Conservation (phyloP, 1,284 basidiomycete species). For the Cutaneotrichosporon sp. region DNA sequence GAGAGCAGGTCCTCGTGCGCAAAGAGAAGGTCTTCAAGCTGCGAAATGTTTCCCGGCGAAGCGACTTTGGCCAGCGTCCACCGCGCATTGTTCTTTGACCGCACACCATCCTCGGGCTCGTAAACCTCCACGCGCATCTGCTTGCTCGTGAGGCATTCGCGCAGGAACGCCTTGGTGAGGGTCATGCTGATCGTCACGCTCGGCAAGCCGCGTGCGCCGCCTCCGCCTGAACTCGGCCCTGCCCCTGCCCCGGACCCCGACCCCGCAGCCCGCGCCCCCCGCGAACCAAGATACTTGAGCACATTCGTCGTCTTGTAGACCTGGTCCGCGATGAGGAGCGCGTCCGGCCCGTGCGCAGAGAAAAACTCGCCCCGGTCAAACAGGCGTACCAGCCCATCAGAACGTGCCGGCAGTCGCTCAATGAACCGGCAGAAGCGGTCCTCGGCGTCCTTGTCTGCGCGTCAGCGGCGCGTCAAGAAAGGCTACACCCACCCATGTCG, state of each 20-base stretch:
- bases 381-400: conserved; percentile 63
- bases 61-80: conserved; percentile 78
- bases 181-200: conserved; percentile 72
- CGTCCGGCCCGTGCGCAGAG: conserved; percentile 82
- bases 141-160: conserved; percentile 82
- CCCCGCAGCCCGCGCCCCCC: background rate
- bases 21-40: conserved; percentile 91
- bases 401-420: conserved; percentile 55
- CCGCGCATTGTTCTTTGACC: conserved; percentile 62
- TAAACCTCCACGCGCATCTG: conserved; percentile 96
- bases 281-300: conserved; percentile 64
- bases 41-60: conserved; percentile 83
- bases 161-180: conserved; percentile 78
- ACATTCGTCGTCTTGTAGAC: conserved; percentile 82
- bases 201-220: conserved; percentile 55
- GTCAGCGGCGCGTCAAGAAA: conserved; percentile 1
- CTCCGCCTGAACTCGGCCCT: conserved; percentile 22
- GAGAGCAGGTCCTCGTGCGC: conserved; percentile 72
- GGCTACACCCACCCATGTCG: conserved; percentile 31
- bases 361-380: conserved; percentile 82
- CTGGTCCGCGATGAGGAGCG: conserved; percentile 70
- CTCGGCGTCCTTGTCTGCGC: conserved; percentile 57
- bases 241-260: background rate
- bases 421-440: conserved; percentile 74
- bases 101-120: conserved; percentile 62